Evolutionary conservation across 2,329 filamentous ascomycete species (phyloP).

Genomic region (Aspergillus brunneoviolaceus): DNA sequence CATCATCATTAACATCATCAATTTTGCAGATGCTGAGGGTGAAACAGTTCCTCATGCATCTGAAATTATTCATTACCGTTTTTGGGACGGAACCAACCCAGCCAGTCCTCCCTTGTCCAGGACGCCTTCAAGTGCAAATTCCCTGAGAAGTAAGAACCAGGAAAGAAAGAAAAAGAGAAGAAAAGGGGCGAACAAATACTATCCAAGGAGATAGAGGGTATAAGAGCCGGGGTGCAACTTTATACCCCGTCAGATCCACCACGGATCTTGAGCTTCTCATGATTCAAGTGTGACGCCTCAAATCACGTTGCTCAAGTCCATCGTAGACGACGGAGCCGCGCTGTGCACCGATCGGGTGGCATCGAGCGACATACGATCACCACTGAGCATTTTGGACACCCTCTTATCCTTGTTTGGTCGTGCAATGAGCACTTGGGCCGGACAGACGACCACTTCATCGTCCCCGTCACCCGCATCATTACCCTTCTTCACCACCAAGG

Average conservation of each 20-base stretch:
- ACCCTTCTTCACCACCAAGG: conserved; percentile 92
- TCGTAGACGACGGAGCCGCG: conserved; percentile 43
- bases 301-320: conserved; percentile 47
- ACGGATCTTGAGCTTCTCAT: conserved; percentile 9
- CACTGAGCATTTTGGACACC: conserved; percentile 39
- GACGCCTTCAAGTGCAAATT: conserved; percentile 2
- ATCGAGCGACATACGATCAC: conserved; percentile 46
- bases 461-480: conserved; percentile 84
- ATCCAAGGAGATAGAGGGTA: not conserved
- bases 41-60: not conserved
- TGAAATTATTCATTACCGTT: conserved; percentile 13
- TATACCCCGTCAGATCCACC: not conserved
- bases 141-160: not conserved
- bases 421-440: conserved; percentile 86
- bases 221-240: not conserved
- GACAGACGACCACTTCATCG: conserved; percentile 92
- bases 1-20: conserved; percentile 20
- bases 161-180: not conserved
- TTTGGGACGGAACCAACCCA: not conserved
- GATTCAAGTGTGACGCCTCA: conserved; percentile 43
- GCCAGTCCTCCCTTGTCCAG: not conserved
- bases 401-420: conserved; percentile 47
- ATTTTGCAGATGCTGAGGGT: conserved; percentile 2
- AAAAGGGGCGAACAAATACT: not conserved
- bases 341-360: conserved; percentile 42